Evolutionary conservation across 352 stramenopile species (phyloP).

Genomic region (Pythium graminicola): DNA sequence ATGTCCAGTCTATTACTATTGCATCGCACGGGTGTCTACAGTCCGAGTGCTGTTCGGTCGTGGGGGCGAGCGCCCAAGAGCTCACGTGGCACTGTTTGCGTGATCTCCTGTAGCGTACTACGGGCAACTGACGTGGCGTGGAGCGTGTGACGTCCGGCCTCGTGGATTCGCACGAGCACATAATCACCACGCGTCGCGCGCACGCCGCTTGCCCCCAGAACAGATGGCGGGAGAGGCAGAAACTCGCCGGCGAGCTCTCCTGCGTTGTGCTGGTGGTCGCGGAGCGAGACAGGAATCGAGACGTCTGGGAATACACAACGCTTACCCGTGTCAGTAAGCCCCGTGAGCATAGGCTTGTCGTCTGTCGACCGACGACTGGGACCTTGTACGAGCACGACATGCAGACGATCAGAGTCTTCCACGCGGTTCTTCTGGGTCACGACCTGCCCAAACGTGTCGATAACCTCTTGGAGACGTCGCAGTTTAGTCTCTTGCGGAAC

Average conservation of each 20-base stretch:
- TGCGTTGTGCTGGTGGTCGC: slow-evolving; percentile 33
- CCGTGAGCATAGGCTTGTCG: slow-evolving; percentile 69
- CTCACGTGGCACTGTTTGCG: slow-evolving; percentile 37
- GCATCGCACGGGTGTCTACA: no score
- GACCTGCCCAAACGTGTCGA: slow-evolving; percentile 90
- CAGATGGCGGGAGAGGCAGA: slow-evolving; percentile 29
- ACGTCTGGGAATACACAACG: slow-evolving; percentile 79
- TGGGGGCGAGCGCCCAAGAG: slow-evolving; percentile 51
- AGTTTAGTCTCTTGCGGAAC: slow-evolving; percentile 93
- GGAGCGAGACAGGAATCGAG: slow-evolving; percentile 42
- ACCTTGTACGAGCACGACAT: slow-evolving; percentile 96
- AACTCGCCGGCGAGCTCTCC: slow-evolving; percentile 37
- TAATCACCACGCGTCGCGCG: slow-evolving; percentile 66
- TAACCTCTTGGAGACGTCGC: slow-evolving; percentile 93
- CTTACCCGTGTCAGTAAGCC: slow-evolving; percentile 86
- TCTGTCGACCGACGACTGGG: slow-evolving; percentile 75
- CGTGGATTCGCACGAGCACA: slow-evolving; percentile 71
- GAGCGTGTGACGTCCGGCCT: slow-evolving; percentile 77
- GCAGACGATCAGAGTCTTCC: slow-evolving; percentile 89
- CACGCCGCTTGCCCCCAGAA: slow-evolving; percentile 28
- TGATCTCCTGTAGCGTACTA: slow-evolving; percentile 62
- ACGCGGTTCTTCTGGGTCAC: slow-evolving; percentile 88
- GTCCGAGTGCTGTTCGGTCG: slow-evolving; percentile 9
- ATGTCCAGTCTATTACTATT: no score
- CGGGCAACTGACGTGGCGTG: slow-evolving; percentile 73